phyloP scores from a whole-genome alignment of 352 stramenopile species.

The Globisporangium cylindrosporum region DNA sequence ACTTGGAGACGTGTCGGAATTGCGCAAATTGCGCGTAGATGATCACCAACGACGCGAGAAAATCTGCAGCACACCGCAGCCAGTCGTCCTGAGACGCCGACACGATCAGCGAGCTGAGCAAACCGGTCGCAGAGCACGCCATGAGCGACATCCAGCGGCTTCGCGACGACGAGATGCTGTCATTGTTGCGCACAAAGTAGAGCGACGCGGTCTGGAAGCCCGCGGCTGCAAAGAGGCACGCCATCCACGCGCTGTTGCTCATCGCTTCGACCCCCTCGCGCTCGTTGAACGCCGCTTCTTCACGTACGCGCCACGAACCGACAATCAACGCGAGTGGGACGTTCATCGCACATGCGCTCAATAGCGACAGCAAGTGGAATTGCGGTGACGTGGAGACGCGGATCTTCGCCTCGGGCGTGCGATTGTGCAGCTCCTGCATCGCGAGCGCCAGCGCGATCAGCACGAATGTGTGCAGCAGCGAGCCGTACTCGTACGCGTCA shows the following conservation, averaged over 20 bases:
- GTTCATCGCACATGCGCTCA: constrained; percentile 26
- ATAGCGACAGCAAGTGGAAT: constrained; percentile 40
- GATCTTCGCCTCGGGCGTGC: constrained; percentile 25
- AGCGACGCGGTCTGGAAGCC: constrained; percentile 19
- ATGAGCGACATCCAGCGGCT: constrained; percentile 35
- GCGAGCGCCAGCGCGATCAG: constrained; percentile 46
- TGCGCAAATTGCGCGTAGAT: constrained; percentile 45
- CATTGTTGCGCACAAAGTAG: constrained; percentile 25
- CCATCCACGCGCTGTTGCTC: constrained; percentile 5
- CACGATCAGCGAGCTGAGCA: constrained; percentile 36
- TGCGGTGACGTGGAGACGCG: constrained; percentile 25
- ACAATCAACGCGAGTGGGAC: constrained; percentile 29
- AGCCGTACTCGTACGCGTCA: constrained; percentile 60
- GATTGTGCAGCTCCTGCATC: constrained; percentile 25
- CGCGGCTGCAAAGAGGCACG: constrained; percentile 12
- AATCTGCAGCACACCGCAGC: constrained; percentile 42
- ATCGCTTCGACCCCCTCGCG: constrained; percentile 7
- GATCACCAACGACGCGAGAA: constrained; percentile 39
- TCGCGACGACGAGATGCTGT: constrained; percentile 25
- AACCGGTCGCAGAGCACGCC: constrained; percentile 35
- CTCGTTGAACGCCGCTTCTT: constrained; percentile 18
- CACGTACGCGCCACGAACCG: constrained; percentile 14
- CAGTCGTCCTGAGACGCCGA: constrained; percentile 44
- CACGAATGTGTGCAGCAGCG: constrained; percentile 48
- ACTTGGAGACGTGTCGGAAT: constrained; percentile 21